Percentiles rank a stretch among this genome's conserved stretches.
Evolutionary conservation across 2,329 filamentous ascomycete species (phyloP).

Genomic region (Aspergillus carbonarius): DNA sequence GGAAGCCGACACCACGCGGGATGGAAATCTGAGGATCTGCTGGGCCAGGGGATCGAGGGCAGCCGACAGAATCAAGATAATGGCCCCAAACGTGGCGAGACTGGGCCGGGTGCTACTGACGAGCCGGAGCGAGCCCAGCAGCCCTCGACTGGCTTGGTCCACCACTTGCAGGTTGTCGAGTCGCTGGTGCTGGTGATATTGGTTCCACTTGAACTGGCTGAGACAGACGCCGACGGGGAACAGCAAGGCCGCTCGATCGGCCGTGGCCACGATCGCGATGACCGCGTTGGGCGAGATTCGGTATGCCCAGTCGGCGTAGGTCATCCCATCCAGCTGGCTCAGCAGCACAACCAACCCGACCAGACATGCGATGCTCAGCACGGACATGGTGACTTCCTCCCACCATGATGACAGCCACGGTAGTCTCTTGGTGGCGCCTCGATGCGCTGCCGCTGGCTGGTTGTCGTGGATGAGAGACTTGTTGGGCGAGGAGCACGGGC

Average conservation of each 20-base stretch:
- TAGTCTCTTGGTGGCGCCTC: not conserved
- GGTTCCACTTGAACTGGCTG: conserved; percentile 18
- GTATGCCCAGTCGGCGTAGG: conserved; percentile 6
- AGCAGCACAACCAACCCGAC: not conserved
- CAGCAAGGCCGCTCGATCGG: conserved; percentile 12
- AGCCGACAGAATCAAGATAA: conserved; percentile 16
- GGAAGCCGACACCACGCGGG: conserved; percentile 3
- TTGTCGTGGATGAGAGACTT: not conserved
- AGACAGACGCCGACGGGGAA: conserved; percentile 15
- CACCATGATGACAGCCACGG: not conserved
- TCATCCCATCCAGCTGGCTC: not conserved
- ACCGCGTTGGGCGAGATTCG: conserved; percentile 16
- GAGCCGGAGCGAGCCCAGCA: conserved; percentile 14
- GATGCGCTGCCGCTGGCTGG: not conserved
- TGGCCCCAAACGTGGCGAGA: conserved; percentile 17
- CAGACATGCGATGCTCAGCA: not conserved
- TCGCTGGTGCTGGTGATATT: conserved; percentile 11
- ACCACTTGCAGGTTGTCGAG: conserved; percentile 16
- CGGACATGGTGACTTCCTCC: not conserved
- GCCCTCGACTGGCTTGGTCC: conserved; percentile 17
- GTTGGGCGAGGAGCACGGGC: too few species aligned
- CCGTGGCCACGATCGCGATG: conserved; percentile 17
- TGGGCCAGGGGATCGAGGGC: conserved; percentile 16
- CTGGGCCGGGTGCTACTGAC: conserved; percentile 11
- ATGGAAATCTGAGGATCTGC: conserved; percentile 15